phyloP scores from a whole-genome alignment of 108 stramenopile genomes.

The Skeletonema marinoi region DNA sequence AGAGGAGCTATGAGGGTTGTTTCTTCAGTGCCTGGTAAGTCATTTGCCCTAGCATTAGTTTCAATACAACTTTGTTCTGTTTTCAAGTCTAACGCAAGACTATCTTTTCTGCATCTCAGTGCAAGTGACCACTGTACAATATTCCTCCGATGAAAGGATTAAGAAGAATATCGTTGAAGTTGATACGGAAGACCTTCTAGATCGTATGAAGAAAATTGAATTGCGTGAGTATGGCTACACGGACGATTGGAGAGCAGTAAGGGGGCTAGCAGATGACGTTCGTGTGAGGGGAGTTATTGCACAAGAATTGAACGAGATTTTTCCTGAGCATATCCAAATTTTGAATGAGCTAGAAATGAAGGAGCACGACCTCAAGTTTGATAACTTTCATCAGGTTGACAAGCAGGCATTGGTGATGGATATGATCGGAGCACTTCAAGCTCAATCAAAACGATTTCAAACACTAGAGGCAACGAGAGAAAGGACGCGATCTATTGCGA shows the following conservation, averaged over 20 bases:
- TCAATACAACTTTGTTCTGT: neutral
- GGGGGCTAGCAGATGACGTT: constrained; percentile 35
- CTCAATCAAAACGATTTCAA: constrained; percentile 46
- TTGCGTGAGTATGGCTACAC: constrained; percentile 73
- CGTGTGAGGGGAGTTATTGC: constrained; percentile 80
- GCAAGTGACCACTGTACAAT: constrained; percentile 51
- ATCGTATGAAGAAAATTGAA: constrained; percentile 62
- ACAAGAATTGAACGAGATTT: constrained; percentile 69
- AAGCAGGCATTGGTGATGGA: constrained; percentile 65
- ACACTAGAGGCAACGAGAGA: neutral
- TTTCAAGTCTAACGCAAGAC: neutral
- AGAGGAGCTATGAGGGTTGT: constrained; percentile 22
- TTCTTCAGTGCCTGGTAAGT: neutral
- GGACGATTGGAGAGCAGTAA: constrained; percentile 63
- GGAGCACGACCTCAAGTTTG: constrained; percentile 55
- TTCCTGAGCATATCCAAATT: constrained; percentile 77
- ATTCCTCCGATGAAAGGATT: constrained; percentile 71
- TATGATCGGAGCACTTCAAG: constrained; percentile 61
- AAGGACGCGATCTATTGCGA: constrained; percentile 20
- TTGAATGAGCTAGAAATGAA: constrained; percentile 50
- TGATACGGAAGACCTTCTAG: constrained; percentile 65
- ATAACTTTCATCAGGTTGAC: constrained; percentile 65
- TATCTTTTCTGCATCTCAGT: constrained; percentile 27
- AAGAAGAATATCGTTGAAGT: constrained; percentile 62
- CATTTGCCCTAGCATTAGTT: neutral